Evolutionary conservation across 208 protist genomes (phyloP).

Genomic region (Borovskyia barvae): DNA sequence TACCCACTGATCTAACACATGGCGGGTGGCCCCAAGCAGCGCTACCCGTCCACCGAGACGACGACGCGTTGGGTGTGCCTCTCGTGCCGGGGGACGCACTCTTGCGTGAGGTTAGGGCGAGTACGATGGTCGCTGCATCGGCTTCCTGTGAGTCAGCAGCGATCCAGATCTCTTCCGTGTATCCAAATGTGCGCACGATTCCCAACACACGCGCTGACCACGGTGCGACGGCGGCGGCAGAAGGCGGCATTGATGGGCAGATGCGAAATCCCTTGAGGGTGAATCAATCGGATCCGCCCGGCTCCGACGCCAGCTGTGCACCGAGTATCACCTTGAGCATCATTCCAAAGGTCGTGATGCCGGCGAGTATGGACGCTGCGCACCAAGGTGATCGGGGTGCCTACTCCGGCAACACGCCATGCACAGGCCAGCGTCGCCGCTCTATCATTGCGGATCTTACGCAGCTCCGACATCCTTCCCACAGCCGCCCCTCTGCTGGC

Average conservation of each 20-base stretch:
- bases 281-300: too few species aligned
- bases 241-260: not conserved
- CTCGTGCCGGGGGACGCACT: slow-evolving; percentile 19
- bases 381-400: not conserved
- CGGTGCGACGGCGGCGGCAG: not conserved
- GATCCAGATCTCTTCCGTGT: slow-evolving; percentile 14
- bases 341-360: slow-evolving; percentile 14
- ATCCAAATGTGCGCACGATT: slow-evolving; percentile 1
- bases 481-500: not conserved
- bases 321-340: slow-evolving; percentile 18
- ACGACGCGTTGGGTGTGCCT: not conserved
- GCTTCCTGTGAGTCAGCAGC: not conserved
- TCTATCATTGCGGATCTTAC: slow-evolving; percentile 33
- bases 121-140: not conserved
- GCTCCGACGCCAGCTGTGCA: too few species aligned
- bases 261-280: too few species aligned
- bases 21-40: not conserved
- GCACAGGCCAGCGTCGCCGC: not conserved
- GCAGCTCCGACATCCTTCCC: slow-evolving; percentile 16
- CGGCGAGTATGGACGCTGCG: not conserved
- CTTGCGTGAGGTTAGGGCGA: slow-evolving; percentile 9
- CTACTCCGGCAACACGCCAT: not conserved
- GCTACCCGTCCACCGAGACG: not conserved
- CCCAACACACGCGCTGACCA: slow-evolving; percentile 3
- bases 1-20: too few species aligned